Conservation (phyloP, 192 early-diverging fungal genomes). For the Backusella australiensis region DNA sequence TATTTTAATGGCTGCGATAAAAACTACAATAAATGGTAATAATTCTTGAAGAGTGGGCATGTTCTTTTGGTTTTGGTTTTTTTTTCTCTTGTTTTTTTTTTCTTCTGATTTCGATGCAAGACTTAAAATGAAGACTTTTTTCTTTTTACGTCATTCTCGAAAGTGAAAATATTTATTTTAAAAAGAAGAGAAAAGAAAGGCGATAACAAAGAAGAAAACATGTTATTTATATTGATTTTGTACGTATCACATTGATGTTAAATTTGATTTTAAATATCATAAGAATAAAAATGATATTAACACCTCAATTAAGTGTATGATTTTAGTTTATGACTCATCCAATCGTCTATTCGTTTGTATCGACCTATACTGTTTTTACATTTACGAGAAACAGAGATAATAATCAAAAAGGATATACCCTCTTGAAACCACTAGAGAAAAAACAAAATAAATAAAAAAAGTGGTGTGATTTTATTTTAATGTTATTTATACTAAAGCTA, state of each 20-base stretch:
- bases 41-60: conserved; percentile 8
- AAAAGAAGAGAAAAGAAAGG: background rate
- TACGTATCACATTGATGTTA: background rate
- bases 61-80: background rate
- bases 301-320: background rate
- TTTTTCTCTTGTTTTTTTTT: background rate
- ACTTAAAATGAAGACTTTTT: background rate
- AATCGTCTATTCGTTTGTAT: background rate
- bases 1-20: background rate
- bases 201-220: background rate
- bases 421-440: background rate
- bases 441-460: background rate
- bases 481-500: background rate
- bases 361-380: background rate
- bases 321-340: background rate
- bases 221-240: background rate
- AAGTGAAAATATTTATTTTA: background rate
- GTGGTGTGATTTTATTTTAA: background rate
- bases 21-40: background rate
- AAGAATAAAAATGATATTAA: background rate
- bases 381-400: background rate
- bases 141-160: background rate
- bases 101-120: background rate
- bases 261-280: background rate
- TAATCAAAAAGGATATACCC: background rate